Base-by-base conservation (phyloP, 2,329 filamentous ascomycete genomes). In the Pyrenophora graminea region DNA sequence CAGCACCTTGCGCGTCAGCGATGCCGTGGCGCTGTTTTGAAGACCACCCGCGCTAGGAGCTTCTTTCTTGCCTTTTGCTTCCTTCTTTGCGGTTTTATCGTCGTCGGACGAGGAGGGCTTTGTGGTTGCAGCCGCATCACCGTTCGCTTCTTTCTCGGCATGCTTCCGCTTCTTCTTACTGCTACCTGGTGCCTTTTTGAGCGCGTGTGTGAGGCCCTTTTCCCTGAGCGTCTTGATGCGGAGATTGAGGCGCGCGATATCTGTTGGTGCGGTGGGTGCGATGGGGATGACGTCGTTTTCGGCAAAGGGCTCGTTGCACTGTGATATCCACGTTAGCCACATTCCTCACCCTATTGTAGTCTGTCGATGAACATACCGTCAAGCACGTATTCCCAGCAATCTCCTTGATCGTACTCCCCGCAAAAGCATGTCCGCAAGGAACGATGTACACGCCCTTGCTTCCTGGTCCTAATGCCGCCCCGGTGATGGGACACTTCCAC, bases 341-440 rank as follows among this genome's bases (percentile, higher is more conserved):
- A 25, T 6, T 6, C 23, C 23, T 46, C 18, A 9, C 18, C 30
- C 13, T 9, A 9, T 25, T 6, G 23, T 25, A 25, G 23, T 25
- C 23, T 25, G 23, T 25, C 23, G 23, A 25, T 25, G 7, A n/a
- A 63, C 77, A 47, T 64, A 82, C 80, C 73, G 81, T 76, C 55
- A 85, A 68, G 61, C 85, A 87, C 57, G 77, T 79, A 58, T 89
- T 87, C 2, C 77, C 81, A 19, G 80, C 79, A n/a, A 95, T 85
- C 73, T 94, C 89, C 61, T 87, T 89, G 59, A 97, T 86, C 6
- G 91, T 91, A 45, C 86, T 85, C 55, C 95, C 91, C 0, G 90
- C 87, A 74, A 97, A 97, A 0, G 90, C 92, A 77, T 99, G 95
- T 0, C 94, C 95, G 66, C 94, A 99, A 0, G 94, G 94, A 4